Evolutionary conservation across 345 rosid genomes (phyloP).

Genomic region (Eucalyptus erythrocorys): DNA sequence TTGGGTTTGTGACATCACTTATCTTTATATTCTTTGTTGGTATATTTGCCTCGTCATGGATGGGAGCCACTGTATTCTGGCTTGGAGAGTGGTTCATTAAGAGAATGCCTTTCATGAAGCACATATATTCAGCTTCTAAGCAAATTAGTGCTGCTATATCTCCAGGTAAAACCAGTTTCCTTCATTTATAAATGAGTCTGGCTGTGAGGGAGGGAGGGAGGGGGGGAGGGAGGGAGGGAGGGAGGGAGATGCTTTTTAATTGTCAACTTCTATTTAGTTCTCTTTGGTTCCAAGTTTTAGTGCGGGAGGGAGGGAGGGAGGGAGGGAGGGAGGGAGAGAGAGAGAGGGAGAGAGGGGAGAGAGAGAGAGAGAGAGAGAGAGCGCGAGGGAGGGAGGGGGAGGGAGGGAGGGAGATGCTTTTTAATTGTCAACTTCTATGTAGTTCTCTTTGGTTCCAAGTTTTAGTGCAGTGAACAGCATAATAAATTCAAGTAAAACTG

Average conservation of each 20-base stretch:
- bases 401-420: no score
- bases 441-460: background rate
- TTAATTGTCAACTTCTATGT: no score
- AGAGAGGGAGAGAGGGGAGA: background rate
- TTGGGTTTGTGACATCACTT: constrained; percentile 72
- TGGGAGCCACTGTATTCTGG: constrained; percentile 70
- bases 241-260: background rate
- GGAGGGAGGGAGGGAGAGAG: no score
- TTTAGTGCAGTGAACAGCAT: background rate
- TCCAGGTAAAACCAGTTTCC: constrained; percentile 35
- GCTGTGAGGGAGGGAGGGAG: background rate
- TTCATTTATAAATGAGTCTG: background rate
- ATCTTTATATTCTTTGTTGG: constrained; percentile 67
- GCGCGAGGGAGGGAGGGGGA: background rate
- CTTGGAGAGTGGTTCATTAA: constrained; percentile 79
- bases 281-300: background rate
- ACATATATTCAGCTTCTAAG: constrained; percentile 74
- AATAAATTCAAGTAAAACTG: background rate
- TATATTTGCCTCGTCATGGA: constrained; percentile 80
- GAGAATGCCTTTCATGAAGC: constrained; percentile 73
- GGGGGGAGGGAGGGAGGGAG: background rate
- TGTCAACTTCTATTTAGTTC: background rate
- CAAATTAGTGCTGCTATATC: constrained; percentile 81
- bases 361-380: no score
- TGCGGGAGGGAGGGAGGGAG: no score